phyloP scores from a whole-genome alignment of 805 yeast species.

The Clavispora fructus region DNA sequence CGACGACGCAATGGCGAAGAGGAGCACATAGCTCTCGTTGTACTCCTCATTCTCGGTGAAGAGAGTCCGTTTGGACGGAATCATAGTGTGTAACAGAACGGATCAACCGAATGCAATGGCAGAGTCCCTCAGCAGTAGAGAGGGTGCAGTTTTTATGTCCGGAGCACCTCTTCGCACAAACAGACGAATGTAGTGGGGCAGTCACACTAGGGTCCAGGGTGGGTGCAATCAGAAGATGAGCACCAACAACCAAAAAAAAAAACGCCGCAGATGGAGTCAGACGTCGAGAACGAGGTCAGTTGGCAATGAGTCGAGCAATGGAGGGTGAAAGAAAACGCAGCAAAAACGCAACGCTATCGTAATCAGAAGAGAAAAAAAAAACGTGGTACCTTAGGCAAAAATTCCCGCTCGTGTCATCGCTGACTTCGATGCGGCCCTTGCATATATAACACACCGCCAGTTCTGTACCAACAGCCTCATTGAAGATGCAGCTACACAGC shows the following conservation, averaged over 20 bases:
- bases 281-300: no score
- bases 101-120: neutral
- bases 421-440: neutral
- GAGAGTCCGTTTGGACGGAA: conserved; percentile 26
- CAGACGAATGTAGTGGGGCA: no score
- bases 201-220: no score
- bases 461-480: neutral
- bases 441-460: neutral
- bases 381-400: neutral
- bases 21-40: conserved; percentile 13
- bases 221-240: no score
- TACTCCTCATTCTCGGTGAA: conserved; percentile 30
- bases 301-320: no score
- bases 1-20: conserved; percentile 58
- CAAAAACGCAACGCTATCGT: neutral
- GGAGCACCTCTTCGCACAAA: neutral
- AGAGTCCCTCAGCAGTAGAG: no score
- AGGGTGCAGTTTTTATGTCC: no score
- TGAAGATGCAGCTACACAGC: neutral
- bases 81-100: conserved; percentile 3
- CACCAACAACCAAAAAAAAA: no score
- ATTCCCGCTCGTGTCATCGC: conserved; percentile 1
- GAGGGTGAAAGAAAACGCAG: neutral
- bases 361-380: neutral
- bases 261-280: no score